These are phyloP conservation scores for Schizophyllum commune DNA, from an alignment of 1,284 basidiomycete species.

Conservation along the genomic window DNA sequence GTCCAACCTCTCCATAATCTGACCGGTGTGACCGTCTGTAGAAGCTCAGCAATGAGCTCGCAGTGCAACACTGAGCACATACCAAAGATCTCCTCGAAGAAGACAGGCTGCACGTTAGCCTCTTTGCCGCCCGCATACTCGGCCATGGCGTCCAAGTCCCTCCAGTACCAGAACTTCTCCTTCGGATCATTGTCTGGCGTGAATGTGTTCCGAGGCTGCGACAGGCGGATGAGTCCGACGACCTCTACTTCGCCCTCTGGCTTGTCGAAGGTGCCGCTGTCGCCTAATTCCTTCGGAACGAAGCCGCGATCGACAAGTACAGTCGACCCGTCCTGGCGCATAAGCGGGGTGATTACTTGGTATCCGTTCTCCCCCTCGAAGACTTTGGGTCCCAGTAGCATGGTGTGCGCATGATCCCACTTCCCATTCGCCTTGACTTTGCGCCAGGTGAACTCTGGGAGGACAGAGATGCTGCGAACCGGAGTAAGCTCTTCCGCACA, in stretches of 20 bases:
- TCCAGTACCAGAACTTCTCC: slow-evolving; percentile 88
- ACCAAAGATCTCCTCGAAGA: slow-evolving; percentile 85
- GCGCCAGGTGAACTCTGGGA: slow-evolving; percentile 85
- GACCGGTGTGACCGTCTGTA: slow-evolving; percentile 73
- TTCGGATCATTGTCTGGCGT: slow-evolving; percentile 85
- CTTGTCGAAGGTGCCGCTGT: slow-evolving; percentile 25
- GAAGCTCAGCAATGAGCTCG: slow-evolving; percentile 8
- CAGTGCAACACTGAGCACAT: slow-evolving; percentile 17
- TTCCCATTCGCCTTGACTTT: slow-evolving; percentile 74
- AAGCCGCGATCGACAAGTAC: slow-evolving; percentile 92
- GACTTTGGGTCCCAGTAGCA: slow-evolving; percentile 83
- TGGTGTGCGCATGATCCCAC: slow-evolving; percentile 71
- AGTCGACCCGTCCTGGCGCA: slow-evolving; percentile 70
- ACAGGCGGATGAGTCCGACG: slow-evolving; percentile 68
- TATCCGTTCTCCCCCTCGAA: slow-evolving; percentile 84
- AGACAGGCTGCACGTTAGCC: slow-evolving; percentile 73
- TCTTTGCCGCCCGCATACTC: slow-evolving; percentile 67
- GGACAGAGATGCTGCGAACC: slow-evolving; percentile 45
- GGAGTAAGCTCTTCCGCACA: neutral
- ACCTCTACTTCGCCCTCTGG: slow-evolving; percentile 56
- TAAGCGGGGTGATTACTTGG: slow-evolving; percentile 80
- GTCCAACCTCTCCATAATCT: slow-evolving; percentile 55
- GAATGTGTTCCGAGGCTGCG: slow-evolving; percentile 67
- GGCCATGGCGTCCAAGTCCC: slow-evolving; percentile 79
- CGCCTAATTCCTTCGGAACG: slow-evolving; percentile 56